phyloP scores from a whole-genome alignment of 148 eudicot species.

The Camellia sinensis region DNA sequence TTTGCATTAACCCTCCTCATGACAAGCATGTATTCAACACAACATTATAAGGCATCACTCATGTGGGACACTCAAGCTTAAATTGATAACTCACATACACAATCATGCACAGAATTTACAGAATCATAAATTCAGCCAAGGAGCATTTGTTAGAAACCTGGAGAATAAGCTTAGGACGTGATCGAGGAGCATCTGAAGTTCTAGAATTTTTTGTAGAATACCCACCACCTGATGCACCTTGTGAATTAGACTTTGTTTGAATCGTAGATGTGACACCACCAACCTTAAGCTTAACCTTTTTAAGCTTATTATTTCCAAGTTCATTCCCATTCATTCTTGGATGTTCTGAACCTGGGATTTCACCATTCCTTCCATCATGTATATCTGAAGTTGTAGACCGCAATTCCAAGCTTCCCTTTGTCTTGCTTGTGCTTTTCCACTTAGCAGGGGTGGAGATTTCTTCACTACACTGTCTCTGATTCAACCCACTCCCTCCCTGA shows the following conservation, averaged over 20 bases:
- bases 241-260: slow-evolving; percentile 45
- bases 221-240: slow-evolving; percentile 33
- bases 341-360: slow-evolving; percentile 22
- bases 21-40: background rate
- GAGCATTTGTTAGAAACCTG: slow-evolving; percentile 40
- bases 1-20: slow-evolving; percentile 3
- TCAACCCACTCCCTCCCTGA: slow-evolving; percentile 26
- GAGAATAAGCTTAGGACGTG: slow-evolving; percentile 33
- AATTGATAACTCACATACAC: background rate
- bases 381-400: slow-evolving; percentile 31
- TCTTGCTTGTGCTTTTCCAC: slow-evolving; percentile 32
- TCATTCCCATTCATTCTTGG: slow-evolving; percentile 27
- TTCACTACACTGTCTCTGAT: slow-evolving; percentile 30
- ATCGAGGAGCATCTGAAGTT: slow-evolving; percentile 37
- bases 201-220: slow-evolving; percentile 38
- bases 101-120: background rate
- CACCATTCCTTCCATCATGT: slow-evolving; percentile 29
- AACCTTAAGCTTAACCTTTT: slow-evolving; percentile 82
- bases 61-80: background rate
- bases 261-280: slow-evolving; percentile 78
- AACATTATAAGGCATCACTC: background rate
- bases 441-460: slow-evolving; percentile 37
- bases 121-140: background rate
- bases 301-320: slow-evolving; percentile 44
- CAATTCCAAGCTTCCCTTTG: slow-evolving; percentile 39